These are phyloP conservation scores for Chamaecyparis obtusa DNA, from an alignment of 75 land plant genomes.

Conservation along the genomic window DNA sequence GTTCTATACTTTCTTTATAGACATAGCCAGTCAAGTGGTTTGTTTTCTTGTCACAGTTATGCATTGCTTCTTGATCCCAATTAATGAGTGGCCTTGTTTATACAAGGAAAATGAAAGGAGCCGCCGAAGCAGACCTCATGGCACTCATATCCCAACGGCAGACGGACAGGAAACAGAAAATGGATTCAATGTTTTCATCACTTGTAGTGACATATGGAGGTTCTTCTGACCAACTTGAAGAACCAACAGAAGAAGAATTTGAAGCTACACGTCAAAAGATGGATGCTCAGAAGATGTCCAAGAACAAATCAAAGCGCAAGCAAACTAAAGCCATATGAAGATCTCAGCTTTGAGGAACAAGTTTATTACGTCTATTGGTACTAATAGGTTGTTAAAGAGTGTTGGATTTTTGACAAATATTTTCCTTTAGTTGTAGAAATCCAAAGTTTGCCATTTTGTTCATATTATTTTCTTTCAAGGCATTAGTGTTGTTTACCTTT, in stretches of 20 bases:
- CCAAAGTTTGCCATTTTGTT: background rate
- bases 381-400: background rate
- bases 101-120: constrained; percentile 42
- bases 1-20: background rate
- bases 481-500: background rate
- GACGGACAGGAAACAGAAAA: constrained; percentile 47
- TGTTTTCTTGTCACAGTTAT: background rate
- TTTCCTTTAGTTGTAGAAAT: background rate
- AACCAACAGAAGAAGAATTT: constrained; percentile 90
- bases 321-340: background rate
- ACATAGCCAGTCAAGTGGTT: background rate
- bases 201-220: constrained; percentile 62
- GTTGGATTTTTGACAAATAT: background rate
- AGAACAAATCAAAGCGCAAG: constrained; percentile 2
- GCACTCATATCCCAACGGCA: constrained; percentile 48
- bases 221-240: constrained; percentile 14
- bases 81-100: background rate
- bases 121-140: constrained; percentile 36
- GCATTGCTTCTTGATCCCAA: background rate
- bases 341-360: background rate
- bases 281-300: constrained; percentile 20
- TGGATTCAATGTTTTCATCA: constrained; percentile 75
- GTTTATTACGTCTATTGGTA: background rate
- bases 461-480: background rate
- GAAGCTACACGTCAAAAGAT: constrained; percentile 67